phyloP scores from a whole-genome alignment of 1,284 basidiomycete species.

The Boletellus deceptivus region DNA sequence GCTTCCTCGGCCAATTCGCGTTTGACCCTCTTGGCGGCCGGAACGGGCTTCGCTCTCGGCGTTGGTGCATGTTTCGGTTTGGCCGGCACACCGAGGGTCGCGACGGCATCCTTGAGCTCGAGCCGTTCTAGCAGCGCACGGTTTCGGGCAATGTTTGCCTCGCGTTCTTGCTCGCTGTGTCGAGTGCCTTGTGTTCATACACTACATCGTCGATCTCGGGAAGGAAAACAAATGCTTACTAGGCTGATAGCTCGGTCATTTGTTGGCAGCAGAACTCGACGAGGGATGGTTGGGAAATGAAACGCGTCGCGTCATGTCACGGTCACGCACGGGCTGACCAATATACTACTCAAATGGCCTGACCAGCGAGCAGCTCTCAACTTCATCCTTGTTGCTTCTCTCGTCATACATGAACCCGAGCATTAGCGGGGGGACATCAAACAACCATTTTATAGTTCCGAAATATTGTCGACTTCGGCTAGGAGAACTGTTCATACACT shows the following conservation, averaged over 20 bases:
- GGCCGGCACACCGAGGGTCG: conserved; percentile 45
- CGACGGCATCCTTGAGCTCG: conserved; percentile 58
- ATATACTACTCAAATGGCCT: too few species aligned
- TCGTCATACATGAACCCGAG: too few species aligned
- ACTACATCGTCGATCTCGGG: too few species aligned
- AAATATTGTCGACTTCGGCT: too few species aligned
- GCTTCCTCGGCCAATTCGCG: conserved; percentile 40
- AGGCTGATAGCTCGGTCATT: conserved; percentile 49
- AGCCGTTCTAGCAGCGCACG: conserved; percentile 68
- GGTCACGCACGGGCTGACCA: not conserved
- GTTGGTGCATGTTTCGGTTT: conserved; percentile 37
- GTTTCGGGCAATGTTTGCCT: conserved; percentile 77
- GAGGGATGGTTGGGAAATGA: not conserved
- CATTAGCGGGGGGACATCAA: too few species aligned
- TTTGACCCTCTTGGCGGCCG: conserved; percentile 52
- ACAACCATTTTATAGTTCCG: too few species aligned
- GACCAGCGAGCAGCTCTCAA: too few species aligned
- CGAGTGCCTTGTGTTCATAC: not conserved
- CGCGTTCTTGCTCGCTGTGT: conserved; percentile 68
- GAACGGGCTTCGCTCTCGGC: conserved; percentile 60
- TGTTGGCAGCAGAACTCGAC: too few species aligned
- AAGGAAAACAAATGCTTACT: conserved; percentile 37
- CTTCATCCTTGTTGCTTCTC: too few species aligned
- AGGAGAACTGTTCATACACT: too few species aligned
- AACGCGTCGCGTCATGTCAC: not conserved